A percentile compares a stretch with the other conserved stretches of the same genome.
Evolutionary conservation across 2,329 filamentous ascomycete genomes (phyloP).

Genomic region (Tympanopsis confertula): DNA sequence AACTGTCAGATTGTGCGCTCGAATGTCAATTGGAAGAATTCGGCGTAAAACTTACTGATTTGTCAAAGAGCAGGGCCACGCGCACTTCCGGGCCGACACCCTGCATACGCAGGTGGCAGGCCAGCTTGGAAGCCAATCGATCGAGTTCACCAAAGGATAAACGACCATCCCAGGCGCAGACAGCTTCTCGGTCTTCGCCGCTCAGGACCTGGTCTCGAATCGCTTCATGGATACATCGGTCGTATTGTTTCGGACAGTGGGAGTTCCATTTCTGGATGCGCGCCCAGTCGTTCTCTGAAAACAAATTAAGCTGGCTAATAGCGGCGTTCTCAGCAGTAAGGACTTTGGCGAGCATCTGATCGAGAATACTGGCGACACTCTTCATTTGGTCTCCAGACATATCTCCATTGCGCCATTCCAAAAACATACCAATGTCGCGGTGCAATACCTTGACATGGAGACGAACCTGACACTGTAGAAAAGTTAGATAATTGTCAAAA

Average conservation of each 20-base stretch:
- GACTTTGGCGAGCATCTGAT: neutral
- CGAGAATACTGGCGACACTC: neutral
- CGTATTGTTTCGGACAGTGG: neutral
- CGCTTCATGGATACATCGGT: neutral
- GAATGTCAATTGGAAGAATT: no score
- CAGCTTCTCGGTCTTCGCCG: neutral
- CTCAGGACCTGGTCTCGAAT: neutral
- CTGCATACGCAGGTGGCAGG: constrained; percentile 2
- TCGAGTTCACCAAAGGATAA: constrained; percentile 1
- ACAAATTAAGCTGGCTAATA: neutral
- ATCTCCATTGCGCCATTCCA: neutral
- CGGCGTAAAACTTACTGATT: no score
- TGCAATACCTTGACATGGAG: neutral
- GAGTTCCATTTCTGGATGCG: neutral
- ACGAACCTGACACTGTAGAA: neutral
- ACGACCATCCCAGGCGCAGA: neutral
- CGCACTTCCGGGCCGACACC: constrained; percentile 1
- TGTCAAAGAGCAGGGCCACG: neutral
- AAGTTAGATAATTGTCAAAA: neutral
- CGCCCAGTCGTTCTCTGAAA: neutral
- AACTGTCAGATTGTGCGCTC: no score
- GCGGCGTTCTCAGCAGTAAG: neutral
- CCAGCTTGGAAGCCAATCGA: constrained; percentile 3
- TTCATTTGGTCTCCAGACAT: neutral
- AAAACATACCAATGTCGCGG: neutral